Percentiles rank a stretch among this genome's conserved stretches.
phyloP scores from a whole-genome alignment of 1,284 basidiomycete genomes.

The Irpex rosettiformis region DNA sequence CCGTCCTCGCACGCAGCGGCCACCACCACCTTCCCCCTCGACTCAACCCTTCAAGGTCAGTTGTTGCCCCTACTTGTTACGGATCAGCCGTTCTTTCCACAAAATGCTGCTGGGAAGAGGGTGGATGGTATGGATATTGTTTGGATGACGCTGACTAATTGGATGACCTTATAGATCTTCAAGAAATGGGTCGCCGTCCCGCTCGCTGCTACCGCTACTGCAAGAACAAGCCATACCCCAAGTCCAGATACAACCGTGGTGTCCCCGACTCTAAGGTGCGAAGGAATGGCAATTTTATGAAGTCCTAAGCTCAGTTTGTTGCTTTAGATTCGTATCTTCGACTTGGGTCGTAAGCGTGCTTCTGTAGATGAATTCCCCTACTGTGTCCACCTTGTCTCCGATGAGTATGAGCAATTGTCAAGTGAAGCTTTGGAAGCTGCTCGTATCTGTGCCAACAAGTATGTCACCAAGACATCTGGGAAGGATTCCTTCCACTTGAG shows the following conservation, averaged over 20 bases:
- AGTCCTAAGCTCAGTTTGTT: conserved; percentile 2
- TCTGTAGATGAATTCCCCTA: conserved; percentile 97
- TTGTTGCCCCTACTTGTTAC: conserved; percentile 13
- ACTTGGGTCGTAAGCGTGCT: conserved; percentile 93
- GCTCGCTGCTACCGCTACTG: conserved; percentile 97
- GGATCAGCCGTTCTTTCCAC: conserved; percentile 11
- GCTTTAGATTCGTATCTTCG: conserved; percentile 84
- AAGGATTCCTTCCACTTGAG: conserved; percentile 99
- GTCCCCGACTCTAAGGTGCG: conserved; percentile 88
- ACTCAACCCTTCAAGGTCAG: conserved; percentile 21
- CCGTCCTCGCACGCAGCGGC: conserved; percentile 14
- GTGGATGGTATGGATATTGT: conserved; percentile 23
- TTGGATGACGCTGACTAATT: conserved; percentile 28
- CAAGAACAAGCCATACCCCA: conserved; percentile 97
- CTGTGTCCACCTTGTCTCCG: conserved; percentile 95
- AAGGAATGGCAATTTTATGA: background rate
- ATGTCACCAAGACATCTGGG: conserved; percentile 96
- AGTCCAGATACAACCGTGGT: conserved; percentile 98
- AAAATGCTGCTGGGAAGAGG: conserved; percentile 15
- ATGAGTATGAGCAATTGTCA: conserved; percentile 98
- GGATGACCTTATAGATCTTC: conserved; percentile 10
- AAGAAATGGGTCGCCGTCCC: conserved; percentile 89
- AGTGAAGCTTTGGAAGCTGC: conserved; percentile 97
- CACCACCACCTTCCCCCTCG: conserved; percentile 17
- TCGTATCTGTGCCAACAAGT: conserved; percentile 99